Base-by-base conservation (phyloP, 1,284 basidiomycete species). In the Hymenochaete sp. region DNA sequence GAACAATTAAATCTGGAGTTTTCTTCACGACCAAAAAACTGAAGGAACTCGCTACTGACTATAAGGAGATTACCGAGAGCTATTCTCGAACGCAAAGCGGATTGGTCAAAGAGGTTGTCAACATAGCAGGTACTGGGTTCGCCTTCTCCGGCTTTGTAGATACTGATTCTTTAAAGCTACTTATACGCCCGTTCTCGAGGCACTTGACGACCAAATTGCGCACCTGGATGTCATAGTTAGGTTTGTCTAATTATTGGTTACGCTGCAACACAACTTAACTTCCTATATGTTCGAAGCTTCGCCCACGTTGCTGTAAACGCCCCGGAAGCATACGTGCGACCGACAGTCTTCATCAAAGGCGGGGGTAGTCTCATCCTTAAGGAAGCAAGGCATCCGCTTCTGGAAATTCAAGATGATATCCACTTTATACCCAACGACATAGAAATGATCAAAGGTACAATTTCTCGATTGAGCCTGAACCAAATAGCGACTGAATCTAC, bases 361-460 rank as follows among this genome's bases (percentile, higher is more conserved):
- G 68, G 75, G 4, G 90, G 91, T 1, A 79, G 79, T 56, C 68
- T 96, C 9, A 61, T 88, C 32, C 68, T 96, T 18, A 75, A 72
- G 49, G 87, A 90, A 36, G 90, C 92, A 10, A 74, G 96, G 24
- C 96, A 99, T 66, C 95, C 96, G 4, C 98, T 95, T 56, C 71
- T 99, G 7, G 96, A 99, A 62, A 87, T 95, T 3, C 93, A 97
- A 62, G 93, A 98, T 45, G 95, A 95, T 38, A 73, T 98, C 43
- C 83, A 75, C 57, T 98, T 98, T 61, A 98, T 99, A 50, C 75
- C 95, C 0, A 98, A 98, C 60, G 91, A 98, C 59, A 77, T 91
- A 24, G 79, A 89, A 59, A 88, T 95, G 84, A 76, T 86, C 49
- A 86, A 88, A 62, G 79, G 83, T 77, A 54, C 29, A 58, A 46